Percentiles rank a stretch among this genome's conserved stretches.
These are phyloP conservation scores for Candida buenavistaensis DNA, from an alignment of 1,139 yeast genomes.

Conservation along the genomic window DNA sequence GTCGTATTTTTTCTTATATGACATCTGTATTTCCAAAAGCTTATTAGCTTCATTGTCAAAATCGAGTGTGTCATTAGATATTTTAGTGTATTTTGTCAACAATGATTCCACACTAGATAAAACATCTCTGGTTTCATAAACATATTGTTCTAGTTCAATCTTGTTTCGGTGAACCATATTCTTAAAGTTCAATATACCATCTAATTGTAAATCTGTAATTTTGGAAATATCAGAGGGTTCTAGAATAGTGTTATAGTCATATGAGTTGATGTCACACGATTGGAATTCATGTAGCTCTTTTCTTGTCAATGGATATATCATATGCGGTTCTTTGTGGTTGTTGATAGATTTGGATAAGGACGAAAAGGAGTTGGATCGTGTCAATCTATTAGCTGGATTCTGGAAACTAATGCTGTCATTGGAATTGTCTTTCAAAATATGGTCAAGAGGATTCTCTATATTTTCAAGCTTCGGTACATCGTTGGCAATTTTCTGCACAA, in stretches of 20 bases:
- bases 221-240: constrained; percentile 30
- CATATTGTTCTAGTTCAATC: constrained; percentile 34
- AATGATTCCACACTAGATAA: constrained; percentile 43
- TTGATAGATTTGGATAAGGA: too few relatives aligned
- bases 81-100: constrained; percentile 52
- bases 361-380: constrained; percentile 22
- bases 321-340: too few relatives aligned
- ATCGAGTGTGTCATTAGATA: constrained; percentile 59
- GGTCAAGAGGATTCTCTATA: constrained; percentile 18
- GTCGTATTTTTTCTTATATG: constrained; percentile 42
- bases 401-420: constrained; percentile 1
- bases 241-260: constrained; percentile 39
- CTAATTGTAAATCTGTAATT: constrained; percentile 32
- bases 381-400: constrained; percentile 8
- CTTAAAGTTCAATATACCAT: constrained; percentile 38
- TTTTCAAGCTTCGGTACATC: constrained; percentile 31
- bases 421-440: background rate
- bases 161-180: constrained; percentile 37
- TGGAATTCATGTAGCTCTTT: constrained; percentile 35
- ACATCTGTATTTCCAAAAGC: constrained; percentile 51
- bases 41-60: constrained; percentile 61
- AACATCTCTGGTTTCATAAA: constrained; percentile 42
- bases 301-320: constrained; percentile 36
- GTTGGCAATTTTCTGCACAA: constrained; percentile 46
- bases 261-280: constrained; percentile 30